phyloP scores from a whole-genome alignment of 768 basidiomycete species.

The Rickenella mellea region DNA sequence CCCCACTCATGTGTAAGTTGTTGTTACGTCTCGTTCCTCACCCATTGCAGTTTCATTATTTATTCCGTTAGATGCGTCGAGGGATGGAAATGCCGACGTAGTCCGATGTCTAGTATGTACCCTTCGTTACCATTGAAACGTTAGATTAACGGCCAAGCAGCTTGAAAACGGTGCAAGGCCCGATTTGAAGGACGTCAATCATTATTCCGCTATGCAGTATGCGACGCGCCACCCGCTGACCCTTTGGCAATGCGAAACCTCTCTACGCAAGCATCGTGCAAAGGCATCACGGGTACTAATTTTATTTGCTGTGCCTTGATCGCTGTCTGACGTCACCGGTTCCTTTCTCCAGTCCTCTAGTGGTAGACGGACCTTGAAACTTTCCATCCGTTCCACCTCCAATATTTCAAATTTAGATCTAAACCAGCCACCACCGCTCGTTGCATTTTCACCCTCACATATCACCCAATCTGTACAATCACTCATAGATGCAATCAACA shows the following conservation, averaged over 20 bases:
- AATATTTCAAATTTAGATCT: neutral
- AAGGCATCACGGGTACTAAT: conserved; percentile 44
- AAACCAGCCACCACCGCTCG: neutral
- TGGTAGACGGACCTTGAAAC: neutral
- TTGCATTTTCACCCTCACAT: neutral
- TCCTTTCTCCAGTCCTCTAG: neutral
- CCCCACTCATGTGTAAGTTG: conserved; percentile 74
- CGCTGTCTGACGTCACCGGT: neutral
- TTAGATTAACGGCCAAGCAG: conserved; percentile 19
- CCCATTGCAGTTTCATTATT: conserved; percentile 4
- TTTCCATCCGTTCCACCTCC: neutral
- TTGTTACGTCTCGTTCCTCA: conserved; percentile 3
- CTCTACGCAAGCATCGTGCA: conserved; percentile 51
- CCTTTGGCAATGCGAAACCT: conserved; percentile 62
- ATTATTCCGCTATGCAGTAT: conserved; percentile 65
- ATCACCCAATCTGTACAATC: neutral
- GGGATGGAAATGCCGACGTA: conserved; percentile 63
- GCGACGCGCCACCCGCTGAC: conserved; percentile 51
- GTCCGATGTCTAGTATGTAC: conserved; percentile 51
- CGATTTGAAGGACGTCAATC: conserved; percentile 62
- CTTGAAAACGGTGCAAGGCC: conserved; percentile 64
- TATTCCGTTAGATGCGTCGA: conserved; percentile 51
- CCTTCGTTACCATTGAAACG: conserved; percentile 2
- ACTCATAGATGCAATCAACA: neutral
- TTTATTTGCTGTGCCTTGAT: conserved; percentile 5